Percentiles rank a stretch among this genome's conserved stretches.
phyloP scores from a whole-genome alignment of 352 stramenopile genomes.

The Thalassiosira sp. region DNA sequence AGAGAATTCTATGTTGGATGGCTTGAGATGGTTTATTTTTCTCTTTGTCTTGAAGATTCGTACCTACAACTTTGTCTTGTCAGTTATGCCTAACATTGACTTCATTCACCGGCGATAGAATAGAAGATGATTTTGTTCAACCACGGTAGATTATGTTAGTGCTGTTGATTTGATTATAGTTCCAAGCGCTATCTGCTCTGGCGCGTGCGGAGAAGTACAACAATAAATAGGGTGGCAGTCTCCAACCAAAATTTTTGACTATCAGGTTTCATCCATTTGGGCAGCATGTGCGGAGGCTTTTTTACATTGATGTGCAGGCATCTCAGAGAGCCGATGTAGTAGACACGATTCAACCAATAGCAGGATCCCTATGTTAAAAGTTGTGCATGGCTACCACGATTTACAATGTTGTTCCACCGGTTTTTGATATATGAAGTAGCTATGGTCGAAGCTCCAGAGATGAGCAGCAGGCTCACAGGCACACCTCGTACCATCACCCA shows the following conservation, averaged over 20 bases:
- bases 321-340: background rate
- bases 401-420: conserved; percentile 28
- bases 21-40: too few relatives aligned
- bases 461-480: background rate
- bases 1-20: too few relatives aligned
- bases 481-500: too few relatives aligned
- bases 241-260: conserved; percentile 5
- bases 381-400: conserved; percentile 14
- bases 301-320: background rate
- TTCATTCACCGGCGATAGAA: too few relatives aligned
- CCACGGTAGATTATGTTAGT: too few relatives aligned
- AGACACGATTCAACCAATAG: conserved; percentile 7
- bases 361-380: conserved; percentile 30
- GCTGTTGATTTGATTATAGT: too few relatives aligned
- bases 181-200: background rate
- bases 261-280: background rate
- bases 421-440: conserved; percentile 33
- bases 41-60: too few relatives aligned
- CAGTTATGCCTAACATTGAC: too few relatives aligned
- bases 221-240: background rate
- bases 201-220: background rate
- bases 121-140: too few relatives aligned
- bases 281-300: background rate
- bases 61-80: too few relatives aligned
- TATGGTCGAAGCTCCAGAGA: conserved; percentile 3